A percentile compares a stretch with the other conserved stretches of the same genome.
phyloP scores from a whole-genome alignment of 331 rosid species.

The Malus hybrid region DNA sequence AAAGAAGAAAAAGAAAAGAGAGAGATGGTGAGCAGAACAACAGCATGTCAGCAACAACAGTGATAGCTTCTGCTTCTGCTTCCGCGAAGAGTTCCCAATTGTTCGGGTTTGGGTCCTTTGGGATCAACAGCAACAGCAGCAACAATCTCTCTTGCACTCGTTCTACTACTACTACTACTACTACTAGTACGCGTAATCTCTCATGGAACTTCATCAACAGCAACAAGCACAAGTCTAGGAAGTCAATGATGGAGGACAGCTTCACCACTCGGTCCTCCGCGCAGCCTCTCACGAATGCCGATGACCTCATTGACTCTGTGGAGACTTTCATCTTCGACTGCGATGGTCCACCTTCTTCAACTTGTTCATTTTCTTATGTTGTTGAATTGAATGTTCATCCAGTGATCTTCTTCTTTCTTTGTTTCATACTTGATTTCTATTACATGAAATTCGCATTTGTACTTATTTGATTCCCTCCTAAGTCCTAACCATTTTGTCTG shows the following conservation, averaged over 20 bases:
- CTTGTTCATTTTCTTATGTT: no score
- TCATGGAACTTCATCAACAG: conserved; percentile 23
- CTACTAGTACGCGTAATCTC: no score
- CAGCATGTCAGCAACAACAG: conserved; percentile 28
- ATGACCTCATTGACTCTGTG: conserved; percentile 81
- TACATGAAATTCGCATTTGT: not conserved
- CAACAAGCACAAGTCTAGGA: conserved; percentile 10
- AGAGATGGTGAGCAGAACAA: conserved; percentile 59
- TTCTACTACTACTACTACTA: no score
- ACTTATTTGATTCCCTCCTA: not conserved
- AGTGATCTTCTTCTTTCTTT: no score
- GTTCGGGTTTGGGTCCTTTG: conserved; percentile 5
- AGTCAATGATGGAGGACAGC: conserved; percentile 41
- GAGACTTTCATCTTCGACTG: conserved; percentile 94
- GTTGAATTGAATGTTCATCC: no score
- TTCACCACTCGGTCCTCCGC: conserved; percentile 59
- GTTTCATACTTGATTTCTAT: not conserved
- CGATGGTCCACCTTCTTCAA: conserved; percentile 42
- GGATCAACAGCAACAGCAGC: not conserved
- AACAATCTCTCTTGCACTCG: conserved; percentile 15
- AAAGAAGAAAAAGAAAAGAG: not conserved
- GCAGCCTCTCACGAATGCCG: conserved; percentile 72
- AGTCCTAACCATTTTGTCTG: not conserved
- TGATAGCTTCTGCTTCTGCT: conserved; percentile 26
- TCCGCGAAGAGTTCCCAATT: conserved; percentile 23